A percentile compares a stretch with the other conserved stretches of the same genome.
Evolutionary conservation across 192 early-diverging fungal species (phyloP).

Genomic region (Gonapodya sp.): DNA sequence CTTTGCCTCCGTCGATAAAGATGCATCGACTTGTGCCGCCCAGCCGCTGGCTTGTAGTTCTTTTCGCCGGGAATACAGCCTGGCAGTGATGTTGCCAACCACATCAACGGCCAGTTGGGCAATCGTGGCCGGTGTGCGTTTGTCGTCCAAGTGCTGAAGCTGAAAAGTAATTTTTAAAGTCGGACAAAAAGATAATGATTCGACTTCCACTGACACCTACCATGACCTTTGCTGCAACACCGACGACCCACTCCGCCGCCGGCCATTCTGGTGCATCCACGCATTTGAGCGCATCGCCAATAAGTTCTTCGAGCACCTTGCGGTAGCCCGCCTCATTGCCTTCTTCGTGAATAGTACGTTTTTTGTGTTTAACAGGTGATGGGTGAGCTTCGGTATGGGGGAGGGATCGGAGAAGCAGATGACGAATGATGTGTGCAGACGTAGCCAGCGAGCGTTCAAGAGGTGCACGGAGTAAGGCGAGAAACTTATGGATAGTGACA

Average conservation of each 20-base stretch:
- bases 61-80: constrained; percentile 4
- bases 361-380: neutral
- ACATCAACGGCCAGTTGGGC: constrained; percentile 53
- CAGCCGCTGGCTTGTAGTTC: neutral
- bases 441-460: neutral
- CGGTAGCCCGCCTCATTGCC: constrained; percentile 63
- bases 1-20: neutral
- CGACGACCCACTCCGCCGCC: constrained; percentile 60
- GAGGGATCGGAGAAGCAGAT: neutral
- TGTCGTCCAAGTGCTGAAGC: constrained; percentile 51
- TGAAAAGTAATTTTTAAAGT: constrained; percentile 15
- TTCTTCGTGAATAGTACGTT: neutral
- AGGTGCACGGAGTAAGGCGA: neutral
- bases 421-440: neutral
- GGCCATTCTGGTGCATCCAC: constrained; percentile 87
- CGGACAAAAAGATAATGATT: neutral
- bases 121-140: constrained; percentile 41
- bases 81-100: constrained; percentile 50
- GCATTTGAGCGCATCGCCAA: constrained; percentile 61
- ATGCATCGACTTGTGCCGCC: neutral
- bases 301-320: constrained; percentile 53
- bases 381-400: neutral
- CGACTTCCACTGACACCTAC: constrained; percentile 21
- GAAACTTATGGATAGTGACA: neutral
- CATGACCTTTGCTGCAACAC: constrained; percentile 58